Evolutionary conservation across 257 asterid species (phyloP), one percentile per base, ranked within the genome.

Genomic region (Thymus quinquecostatus): DNA sequence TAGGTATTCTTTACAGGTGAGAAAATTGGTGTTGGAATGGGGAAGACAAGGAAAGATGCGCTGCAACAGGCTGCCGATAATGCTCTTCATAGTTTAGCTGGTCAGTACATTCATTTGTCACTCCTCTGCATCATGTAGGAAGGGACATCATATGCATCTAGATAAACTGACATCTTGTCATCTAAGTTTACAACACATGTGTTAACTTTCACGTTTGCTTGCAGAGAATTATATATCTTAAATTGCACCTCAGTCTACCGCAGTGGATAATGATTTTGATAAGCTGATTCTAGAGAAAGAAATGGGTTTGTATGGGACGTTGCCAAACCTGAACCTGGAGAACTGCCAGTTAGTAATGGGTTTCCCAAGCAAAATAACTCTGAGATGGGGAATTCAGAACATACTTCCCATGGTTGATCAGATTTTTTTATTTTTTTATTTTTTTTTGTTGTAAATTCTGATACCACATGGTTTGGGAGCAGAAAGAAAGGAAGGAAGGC

Each of bases 21-120:
- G 72, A 94, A 83, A 77, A 84, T 92, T 79, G 95, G 98, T 63
- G 80, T 77, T 55, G 99, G 99, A 58, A 85, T 83, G 92, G 99
- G 99, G 44, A 94, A 82, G 80, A 89, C 97, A 12, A 85, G 95
- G 81, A 92, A 86, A 83, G 98, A 94, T 82, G 99, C 99, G 21
- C 98, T 89, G 82, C 98, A 88, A 80, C 97, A 88, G 72, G 99
- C 98, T 77, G 97, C 97, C 36, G 99, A 86, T 75, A 89, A 88
- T 80, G 99, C 99, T 41, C 97, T 94, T 51, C 96, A 76, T 74
- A 83, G 81, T 84, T 84, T 94, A 89, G 97, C 99, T 72, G 97
- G 99, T 91, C 84, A 79, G 75, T 2, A 29, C 70, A 6, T 55
- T 66, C 57, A 43, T 56, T 27, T 57, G 66, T 63, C 64, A 5